phyloP scores from a whole-genome alignment of 2,329 filamentous ascomycete genomes.

The Sphaerulina populicola region DNA sequence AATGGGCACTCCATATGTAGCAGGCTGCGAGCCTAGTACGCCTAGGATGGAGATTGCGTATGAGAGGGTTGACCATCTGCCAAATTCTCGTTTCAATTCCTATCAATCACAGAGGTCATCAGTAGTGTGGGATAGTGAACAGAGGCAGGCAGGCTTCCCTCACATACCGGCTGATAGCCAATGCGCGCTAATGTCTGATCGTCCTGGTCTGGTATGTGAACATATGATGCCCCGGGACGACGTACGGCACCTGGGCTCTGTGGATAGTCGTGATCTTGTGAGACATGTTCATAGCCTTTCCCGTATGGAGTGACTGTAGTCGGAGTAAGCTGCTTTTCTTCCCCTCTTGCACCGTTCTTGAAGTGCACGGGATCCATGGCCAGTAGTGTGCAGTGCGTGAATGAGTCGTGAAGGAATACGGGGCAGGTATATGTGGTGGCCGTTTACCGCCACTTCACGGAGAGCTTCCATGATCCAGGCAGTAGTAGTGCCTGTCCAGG shows the following conservation, averaged over 20 bases:
- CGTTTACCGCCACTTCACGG: conserved; percentile 13
- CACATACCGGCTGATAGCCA: conserved; percentile 53
- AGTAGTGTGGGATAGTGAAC: background rate
- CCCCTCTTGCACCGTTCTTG: background rate
- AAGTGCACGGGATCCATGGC: conserved; percentile 14
- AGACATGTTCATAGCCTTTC: background rate
- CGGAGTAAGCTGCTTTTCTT: conserved; percentile 10
- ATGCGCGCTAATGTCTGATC: conserved; percentile 53
- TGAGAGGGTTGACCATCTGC: conserved; percentile 58
- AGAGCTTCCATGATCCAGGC: background rate
- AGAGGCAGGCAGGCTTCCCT: background rate
- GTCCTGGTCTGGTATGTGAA: conserved; percentile 43
- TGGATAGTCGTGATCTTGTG: background rate
- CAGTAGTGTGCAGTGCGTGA: background rate
- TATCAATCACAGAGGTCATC: conserved; percentile 28
- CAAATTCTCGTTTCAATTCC: conserved; percentile 56
- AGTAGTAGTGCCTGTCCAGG: background rate
- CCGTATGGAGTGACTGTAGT: conserved; percentile 3
- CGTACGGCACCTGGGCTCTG: background rate
- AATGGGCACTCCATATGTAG: conserved; percentile 53
- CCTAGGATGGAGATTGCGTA: conserved; percentile 59
- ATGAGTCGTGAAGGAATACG: background rate
- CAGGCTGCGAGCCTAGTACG: conserved; percentile 57
- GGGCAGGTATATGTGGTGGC: conserved; percentile 1
- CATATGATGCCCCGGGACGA: background rate